phyloP scores from a whole-genome alignment of 768 basidiomycete species.

The Suillus fuscotomentosus region DNA sequence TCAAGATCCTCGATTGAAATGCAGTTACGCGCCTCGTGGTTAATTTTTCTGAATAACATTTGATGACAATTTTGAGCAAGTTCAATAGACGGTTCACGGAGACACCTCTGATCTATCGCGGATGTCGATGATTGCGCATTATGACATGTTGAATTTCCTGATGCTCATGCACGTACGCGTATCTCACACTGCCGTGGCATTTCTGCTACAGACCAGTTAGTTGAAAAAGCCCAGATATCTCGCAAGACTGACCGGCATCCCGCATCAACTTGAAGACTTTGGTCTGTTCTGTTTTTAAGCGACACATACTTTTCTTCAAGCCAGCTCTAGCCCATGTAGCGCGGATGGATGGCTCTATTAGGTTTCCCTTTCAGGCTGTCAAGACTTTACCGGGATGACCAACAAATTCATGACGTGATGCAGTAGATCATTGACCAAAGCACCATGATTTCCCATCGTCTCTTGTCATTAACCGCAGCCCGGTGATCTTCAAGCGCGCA shows the following conservation, averaged over 20 bases:
- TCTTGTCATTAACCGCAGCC: background rate
- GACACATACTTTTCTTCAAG: background rate
- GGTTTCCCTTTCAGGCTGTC: background rate
- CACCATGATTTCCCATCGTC: background rate
- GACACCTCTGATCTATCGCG: background rate
- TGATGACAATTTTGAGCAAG: background rate
- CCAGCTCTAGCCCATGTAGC: background rate
- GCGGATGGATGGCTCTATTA: background rate
- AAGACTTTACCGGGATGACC: background rate
- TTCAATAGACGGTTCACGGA: background rate
- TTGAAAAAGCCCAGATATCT: background rate
- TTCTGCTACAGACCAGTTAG: background rate
- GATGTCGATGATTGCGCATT: background rate
- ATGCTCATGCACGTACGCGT: background rate
- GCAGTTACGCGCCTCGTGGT: background rate
- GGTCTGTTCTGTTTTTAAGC: background rate
- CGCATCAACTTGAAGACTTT: background rate
- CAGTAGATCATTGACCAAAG: background rate
- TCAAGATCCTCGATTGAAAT: constrained; percentile 2
- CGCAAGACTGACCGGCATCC: background rate
- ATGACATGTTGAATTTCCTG: background rate
- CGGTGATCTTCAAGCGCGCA: background rate
- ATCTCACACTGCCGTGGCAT: background rate
- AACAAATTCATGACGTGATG: constrained; percentile 1
- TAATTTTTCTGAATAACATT: background rate